Conservation (phyloP, 352 stramenopile species). For the Phytophthora pseudosyringae region DNA sequence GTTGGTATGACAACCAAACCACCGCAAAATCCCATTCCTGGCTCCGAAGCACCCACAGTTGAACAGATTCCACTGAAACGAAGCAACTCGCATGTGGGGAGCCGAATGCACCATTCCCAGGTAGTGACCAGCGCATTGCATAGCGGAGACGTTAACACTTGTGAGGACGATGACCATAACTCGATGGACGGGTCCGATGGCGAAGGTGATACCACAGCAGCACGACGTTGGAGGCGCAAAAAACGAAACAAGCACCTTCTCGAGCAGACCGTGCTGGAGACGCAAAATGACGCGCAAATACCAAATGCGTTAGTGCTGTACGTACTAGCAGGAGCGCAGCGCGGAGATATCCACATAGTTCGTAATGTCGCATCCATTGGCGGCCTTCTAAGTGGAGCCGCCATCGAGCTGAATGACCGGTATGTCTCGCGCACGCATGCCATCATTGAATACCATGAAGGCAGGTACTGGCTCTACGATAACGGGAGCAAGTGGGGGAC, state of each 20-base stretch:
- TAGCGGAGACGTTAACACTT: not conserved
- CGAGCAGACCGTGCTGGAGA: constrained; percentile 63
- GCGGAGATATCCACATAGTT: constrained; percentile 80
- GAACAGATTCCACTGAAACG: constrained; percentile 21
- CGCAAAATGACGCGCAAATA: constrained; percentile 55
- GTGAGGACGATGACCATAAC: constrained; percentile 27
- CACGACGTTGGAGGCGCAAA: constrained; percentile 71
- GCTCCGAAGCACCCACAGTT: not conserved
- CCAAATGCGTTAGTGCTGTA: constrained; percentile 74
- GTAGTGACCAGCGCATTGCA: constrained; percentile 42
- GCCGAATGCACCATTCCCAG: constrained; percentile 41
- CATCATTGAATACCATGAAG: constrained; percentile 77
- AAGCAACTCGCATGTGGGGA: constrained; percentile 25
- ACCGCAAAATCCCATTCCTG: not conserved
- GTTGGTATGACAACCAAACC: constrained; percentile 5
- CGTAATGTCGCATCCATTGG: constrained; percentile 69
- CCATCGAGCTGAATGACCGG: constrained; percentile 77
- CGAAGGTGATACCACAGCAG: constrained; percentile 23
- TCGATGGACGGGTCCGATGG: constrained; percentile 11
- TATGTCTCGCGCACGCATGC: constrained; percentile 66
- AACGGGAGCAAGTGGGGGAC: constrained; percentile 72
- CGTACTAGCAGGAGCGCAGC: constrained; percentile 77
- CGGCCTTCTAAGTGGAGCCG: constrained; percentile 51
- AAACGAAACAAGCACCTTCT: constrained; percentile 79
- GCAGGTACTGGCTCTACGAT: constrained; percentile 79